Percentiles rank a stretch among this genome's conserved stretches.
phyloP scores from a whole-genome alignment of 768 basidiomycete species.

The Candolleomyces aberdarensis region DNA sequence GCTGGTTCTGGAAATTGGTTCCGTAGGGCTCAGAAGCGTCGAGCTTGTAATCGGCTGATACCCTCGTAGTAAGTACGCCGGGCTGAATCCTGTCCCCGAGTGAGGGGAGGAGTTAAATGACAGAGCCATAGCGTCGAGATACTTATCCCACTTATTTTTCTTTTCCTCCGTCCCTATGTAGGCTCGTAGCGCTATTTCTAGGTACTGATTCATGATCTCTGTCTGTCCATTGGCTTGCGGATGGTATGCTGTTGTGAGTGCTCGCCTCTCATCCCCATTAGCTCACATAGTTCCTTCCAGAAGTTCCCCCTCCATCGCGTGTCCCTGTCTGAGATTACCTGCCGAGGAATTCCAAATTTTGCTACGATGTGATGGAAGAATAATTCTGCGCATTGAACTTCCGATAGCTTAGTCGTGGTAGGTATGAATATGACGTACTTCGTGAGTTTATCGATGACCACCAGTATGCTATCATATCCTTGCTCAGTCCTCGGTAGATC shows the following conservation, averaged over 20 bases:
- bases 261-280: slow-evolving; percentile 29
- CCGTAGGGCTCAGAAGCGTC: no score
- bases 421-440: background rate
- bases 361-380: background rate
- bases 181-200: slow-evolving; percentile 9
- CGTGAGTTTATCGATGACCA: background rate
- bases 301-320: slow-evolving; percentile 11
- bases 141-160: background rate
- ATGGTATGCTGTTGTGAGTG: slow-evolving; percentile 39
- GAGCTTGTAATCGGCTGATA: no score
- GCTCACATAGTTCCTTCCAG: slow-evolving; percentile 24
- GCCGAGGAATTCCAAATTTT: background rate
- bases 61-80: background rate
- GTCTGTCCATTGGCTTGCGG: slow-evolving; percentile 32
- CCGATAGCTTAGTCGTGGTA: background rate
- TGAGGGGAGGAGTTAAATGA: background rate
- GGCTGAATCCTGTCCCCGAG: background rate
- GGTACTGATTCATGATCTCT: slow-evolving; percentile 23
- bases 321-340: background rate
- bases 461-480: background rate
- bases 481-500: background rate
- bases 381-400: background rate
- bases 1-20: no score
- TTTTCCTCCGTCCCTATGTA: background rate
- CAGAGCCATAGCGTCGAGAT: background rate